Evolutionary conservation across 2,329 filamentous ascomycete genomes (phyloP).

Genomic region (Botryotinia globosa): DNA sequence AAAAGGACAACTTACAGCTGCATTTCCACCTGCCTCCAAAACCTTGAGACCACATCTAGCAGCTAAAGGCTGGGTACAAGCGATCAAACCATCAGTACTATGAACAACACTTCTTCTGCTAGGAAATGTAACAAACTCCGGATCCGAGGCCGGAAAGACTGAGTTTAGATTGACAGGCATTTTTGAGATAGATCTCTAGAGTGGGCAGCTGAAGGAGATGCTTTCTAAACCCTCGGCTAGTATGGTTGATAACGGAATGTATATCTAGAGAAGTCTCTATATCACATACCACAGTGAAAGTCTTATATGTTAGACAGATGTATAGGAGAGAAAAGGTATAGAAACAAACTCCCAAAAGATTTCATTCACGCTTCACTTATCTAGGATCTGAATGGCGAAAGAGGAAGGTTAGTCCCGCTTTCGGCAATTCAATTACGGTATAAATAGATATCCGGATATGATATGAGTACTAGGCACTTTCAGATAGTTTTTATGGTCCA

Average conservation of each 20-base stretch:
- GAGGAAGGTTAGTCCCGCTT: slow-evolving; percentile 1
- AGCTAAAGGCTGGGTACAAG: slow-evolving; percentile 85
- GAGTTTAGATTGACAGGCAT: slow-evolving; percentile 38
- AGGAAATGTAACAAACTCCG: slow-evolving; percentile 61
- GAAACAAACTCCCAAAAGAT: not conserved
- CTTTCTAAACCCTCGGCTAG: not conserved
- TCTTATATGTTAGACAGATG: not conserved
- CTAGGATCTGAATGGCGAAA: not conserved
- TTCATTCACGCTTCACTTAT: not conserved
- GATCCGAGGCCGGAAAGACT: slow-evolving; percentile 35
- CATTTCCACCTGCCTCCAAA: slow-evolving; percentile 86
- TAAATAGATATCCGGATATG: not conserved
- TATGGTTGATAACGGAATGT: not conserved
- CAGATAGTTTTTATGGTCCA: not conserved
- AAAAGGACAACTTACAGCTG: slow-evolving; percentile 62
- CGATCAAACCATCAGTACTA: slow-evolving; percentile 86
- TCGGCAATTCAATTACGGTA: slow-evolving; percentile 4
- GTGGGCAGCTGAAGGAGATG: not conserved
- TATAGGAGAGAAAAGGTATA: not conserved
- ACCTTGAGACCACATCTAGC: slow-evolving; percentile 83
- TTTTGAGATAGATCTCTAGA: not conserved
- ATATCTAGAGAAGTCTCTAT: not conserved
- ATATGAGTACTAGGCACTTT: not conserved
- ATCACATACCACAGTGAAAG: not conserved
- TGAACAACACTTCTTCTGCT: slow-evolving; percentile 90